Conservation (phyloP, 345 rosid genomes). For the Brassica cretica region DNA sequence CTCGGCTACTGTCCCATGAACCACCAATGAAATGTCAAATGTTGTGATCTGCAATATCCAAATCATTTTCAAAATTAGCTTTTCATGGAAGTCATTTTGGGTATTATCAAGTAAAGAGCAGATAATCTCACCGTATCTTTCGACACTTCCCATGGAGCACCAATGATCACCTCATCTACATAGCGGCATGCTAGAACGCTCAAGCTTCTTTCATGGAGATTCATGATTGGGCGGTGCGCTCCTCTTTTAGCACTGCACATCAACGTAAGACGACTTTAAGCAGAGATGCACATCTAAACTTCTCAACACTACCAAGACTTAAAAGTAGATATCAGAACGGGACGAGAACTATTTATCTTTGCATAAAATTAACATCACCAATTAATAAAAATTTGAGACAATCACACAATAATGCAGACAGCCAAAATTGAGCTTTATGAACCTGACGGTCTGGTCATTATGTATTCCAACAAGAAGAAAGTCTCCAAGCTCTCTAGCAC, state of each 20-base stretch:
- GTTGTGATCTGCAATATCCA: conserved; percentile 65
- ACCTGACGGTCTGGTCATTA: conserved; percentile 89
- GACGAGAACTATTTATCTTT: neutral
- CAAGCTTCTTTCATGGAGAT: conserved; percentile 87
- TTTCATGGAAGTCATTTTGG: neutral
- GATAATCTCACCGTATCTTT: conserved; percentile 70
- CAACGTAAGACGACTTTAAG: neutral
- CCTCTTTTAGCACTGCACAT: conserved; percentile 77
- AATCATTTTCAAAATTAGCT: neutral
- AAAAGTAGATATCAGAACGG: neutral
- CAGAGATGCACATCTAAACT: conserved; percentile 6
- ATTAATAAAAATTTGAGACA: neutral
- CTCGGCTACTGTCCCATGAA: conserved; percentile 87
- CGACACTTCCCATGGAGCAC: conserved; percentile 95
- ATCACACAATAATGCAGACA: neutral
- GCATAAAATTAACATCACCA: conserved; percentile 13
- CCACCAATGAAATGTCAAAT: conserved; percentile 77
- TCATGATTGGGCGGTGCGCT: conserved; percentile 73
- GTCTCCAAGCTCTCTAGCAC: conserved; percentile 91
- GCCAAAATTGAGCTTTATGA: neutral
- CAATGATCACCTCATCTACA: conserved; percentile 97
- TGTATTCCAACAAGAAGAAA: conserved; percentile 90
- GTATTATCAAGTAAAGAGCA: neutral
- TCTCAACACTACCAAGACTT: neutral
- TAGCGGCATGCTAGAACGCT: conserved; percentile 91